Conservation (phyloP, 208 protist species). For the Wallacemonas sp. region DNA sequence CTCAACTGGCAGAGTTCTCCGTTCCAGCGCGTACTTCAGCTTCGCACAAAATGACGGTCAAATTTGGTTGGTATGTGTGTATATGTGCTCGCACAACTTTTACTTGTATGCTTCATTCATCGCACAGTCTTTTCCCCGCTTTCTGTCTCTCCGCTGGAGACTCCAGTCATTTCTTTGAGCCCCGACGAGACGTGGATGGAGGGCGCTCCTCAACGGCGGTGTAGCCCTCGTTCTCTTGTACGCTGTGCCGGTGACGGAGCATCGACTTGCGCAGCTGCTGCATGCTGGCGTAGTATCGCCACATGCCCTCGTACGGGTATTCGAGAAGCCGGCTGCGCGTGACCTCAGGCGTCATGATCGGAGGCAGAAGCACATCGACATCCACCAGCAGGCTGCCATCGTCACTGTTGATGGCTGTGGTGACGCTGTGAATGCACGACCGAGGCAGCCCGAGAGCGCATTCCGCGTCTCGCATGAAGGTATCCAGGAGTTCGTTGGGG, state of each 20-base stretch:
- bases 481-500: constrained; percentile 4
- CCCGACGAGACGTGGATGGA: not conserved
- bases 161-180: not conserved
- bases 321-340: not conserved
- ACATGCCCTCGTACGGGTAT: constrained; percentile 19
- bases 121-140: too few relatives aligned
- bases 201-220: constrained; percentile 6
- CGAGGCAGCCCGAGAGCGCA: constrained; percentile 8
- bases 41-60: too few relatives aligned
- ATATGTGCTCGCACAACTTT: not conserved
- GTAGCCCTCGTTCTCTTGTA: constrained; percentile 2
- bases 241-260: constrained; percentile 5
- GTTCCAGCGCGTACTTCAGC: too few relatives aligned
- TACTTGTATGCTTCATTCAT: too few relatives aligned
- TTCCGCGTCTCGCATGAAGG: constrained; percentile 5
- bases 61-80: too few relatives aligned
- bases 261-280: constrained; percentile 12
- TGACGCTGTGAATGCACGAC: not conserved
- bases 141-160: not conserved
- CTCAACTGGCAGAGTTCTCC: too few relatives aligned
- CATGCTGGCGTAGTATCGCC: constrained; percentile 19
- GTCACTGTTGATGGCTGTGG: not conserved
- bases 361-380: constrained; percentile 12
- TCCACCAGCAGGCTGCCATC: constrained; percentile 23
- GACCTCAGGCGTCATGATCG: not conserved